Base-by-base conservation (phyloP, 176 grass and related monocot genomes). In the Aegilops sharonensis region DNA sequence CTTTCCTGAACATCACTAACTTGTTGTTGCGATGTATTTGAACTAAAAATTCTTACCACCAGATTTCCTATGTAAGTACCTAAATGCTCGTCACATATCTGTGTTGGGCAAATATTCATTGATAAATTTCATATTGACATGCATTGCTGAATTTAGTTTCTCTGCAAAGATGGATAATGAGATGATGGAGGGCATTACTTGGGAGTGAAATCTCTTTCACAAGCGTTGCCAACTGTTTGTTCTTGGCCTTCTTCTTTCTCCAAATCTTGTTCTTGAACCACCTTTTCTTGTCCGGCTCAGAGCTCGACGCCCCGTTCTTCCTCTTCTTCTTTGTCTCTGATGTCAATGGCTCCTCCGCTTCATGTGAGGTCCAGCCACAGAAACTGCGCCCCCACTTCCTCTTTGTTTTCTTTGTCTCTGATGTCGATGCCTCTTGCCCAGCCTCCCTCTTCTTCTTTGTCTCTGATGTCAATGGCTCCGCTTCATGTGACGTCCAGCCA, bases 151-250 rank as follows among this genome's bases (percentile, higher is more conserved):
- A 23, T 35, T 81, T 68, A 68, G 29, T 34, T 68, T 67, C 30
- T n/a, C 43, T 48, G 11, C 43, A 67, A 65, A 67, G 15, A 54
- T 68, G 66, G 1, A n/a, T 54, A 86, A 64, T 23, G 11, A 60
- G 12, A 48, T 60, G 14, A 37, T 7, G 57, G 18, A 80, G 30
- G 60, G 6, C 56, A 68, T 88, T 94, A 97, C 95, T 93, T 72
- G 86, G 23, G 78, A 97, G 88, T 23, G 95, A 94, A 21, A 97
- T 92, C 25, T 68, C 89, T 37, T 92, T 89, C 64, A 97, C 90
- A 17, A 97, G 92, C 73, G 18, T 81, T 43, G 77, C 78, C 17
- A 97, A 73, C 14, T 77, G 78, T 48, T 75, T 79, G 13, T 67
- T 90, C 63, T 97, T 89, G 84, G 80, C 52, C 42, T 94, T 90